Percentiles rank a stretch among this genome's conserved stretches.
These are phyloP conservation scores for Austroboletus eburneus DNA, from an alignment of 768 basidiomycete species.

Conservation along the genomic window DNA sequence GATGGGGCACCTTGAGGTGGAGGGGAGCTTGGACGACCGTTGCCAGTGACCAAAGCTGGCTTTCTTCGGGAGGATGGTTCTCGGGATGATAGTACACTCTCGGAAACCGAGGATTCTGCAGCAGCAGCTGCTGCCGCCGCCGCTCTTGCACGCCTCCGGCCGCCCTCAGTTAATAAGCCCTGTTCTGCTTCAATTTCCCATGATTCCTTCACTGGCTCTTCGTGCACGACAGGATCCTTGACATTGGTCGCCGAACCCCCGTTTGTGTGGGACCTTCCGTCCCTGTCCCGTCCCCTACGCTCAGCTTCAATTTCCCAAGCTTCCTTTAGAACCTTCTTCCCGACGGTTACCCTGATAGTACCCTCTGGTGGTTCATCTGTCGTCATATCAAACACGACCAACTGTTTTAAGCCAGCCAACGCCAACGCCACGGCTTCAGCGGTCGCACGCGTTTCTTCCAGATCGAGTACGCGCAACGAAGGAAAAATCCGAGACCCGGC, in stretches of 20 bases:
- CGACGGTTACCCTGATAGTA: conserved; percentile 54
- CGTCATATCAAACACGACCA: conserved; percentile 51
- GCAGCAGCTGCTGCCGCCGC: conserved; percentile 38
- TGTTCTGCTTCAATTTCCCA: conserved; percentile 82
- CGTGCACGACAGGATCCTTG: not conserved
- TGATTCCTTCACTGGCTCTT: conserved; percentile 53
- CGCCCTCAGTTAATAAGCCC: conserved; percentile 71
- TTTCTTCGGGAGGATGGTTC: conserved; percentile 14
- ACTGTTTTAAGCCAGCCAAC: conserved; percentile 45
- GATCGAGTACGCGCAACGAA: conserved; percentile 52
- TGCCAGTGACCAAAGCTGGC: conserved; percentile 13
- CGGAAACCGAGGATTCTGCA: conserved; percentile 31
- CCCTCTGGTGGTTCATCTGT: conserved; percentile 51
- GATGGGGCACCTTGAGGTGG: conserved; percentile 21
- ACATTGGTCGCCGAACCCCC: conserved; percentile 1
- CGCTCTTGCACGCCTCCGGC: conserved; percentile 59
- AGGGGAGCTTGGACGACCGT: conserved; percentile 25
- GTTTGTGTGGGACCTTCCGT: conserved; percentile 30
- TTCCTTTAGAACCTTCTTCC: conserved; percentile 69
- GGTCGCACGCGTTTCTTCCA: conserved; percentile 61
- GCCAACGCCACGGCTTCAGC: conserved; percentile 41
- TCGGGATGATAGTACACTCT: no score
- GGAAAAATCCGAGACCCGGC: conserved; percentile 39
- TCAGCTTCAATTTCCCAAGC: conserved; percentile 79
- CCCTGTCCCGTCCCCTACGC: conserved; percentile 41